Base-by-base conservation (phyloP, 2,329 filamentous ascomycete species). In the Fusarium sp. region DNA sequence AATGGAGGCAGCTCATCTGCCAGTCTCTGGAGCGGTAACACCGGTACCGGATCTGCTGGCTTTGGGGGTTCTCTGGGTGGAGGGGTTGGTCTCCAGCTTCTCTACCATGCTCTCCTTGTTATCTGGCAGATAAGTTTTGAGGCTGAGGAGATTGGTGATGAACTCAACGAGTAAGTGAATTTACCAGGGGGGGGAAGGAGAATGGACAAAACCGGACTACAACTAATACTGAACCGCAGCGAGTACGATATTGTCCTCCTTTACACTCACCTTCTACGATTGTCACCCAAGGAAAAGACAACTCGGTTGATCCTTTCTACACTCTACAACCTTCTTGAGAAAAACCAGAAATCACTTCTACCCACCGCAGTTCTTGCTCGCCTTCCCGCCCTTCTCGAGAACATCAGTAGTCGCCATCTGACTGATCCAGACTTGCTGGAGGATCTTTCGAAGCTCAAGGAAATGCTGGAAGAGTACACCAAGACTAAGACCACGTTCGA, bases 61-160 rank as follows among this genome's bases (percentile, higher is more conserved):
- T 88, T 89, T 63, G 90, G 91, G 73, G 87, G 87, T 9, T 84
- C 85, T 8, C 79, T 92, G 35, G 92, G 94, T 64, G 94, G 94
- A 54, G 94, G 94, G 14, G 94, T 99, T 66, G 94, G 94, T 5
- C 85, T 99, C 44, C 96, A 99, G 81, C 88, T 98, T 44, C 88
- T 99, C 44, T 99, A 99, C 81, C 94, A 98, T 78, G 93, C 98
- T 21, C 88, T 99, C 27, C 87, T 99, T 56, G 95, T 97, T 18
- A 85, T 99, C 65, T 99, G 96, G 96, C 95, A 98, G 85, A 86
- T 99, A 75, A 97, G 94, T 79, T 99, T 99, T 75, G 96, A 98
- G 80, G 94, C 94, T 18, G 91, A 92, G 66, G 83, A 86, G 4
- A 86, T 92, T 78, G 90, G 90, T 41, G 88, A 91, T 67, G 94